Evolutionary conservation across 1,139 yeast species (phyloP), one percentile per base, ranked within the genome.

Genomic region (Geotrichum cucujoidarum): DNA sequence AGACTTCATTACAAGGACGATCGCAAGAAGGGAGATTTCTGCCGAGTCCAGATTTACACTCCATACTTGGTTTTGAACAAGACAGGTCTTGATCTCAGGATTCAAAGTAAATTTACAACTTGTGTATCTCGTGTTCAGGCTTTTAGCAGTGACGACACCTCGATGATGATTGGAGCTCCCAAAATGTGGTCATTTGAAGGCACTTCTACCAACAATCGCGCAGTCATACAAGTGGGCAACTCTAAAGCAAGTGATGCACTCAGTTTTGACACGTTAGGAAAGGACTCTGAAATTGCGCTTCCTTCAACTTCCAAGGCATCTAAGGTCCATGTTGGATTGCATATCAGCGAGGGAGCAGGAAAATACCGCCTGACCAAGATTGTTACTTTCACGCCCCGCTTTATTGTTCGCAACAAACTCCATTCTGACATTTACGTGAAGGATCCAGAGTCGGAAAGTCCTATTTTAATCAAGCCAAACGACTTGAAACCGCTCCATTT

Each of bases 261-360:
- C 40, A 83, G 95, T 64, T 80, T 92, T 59, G 97, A 90, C 62
- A 95, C 95, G 1, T 76, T 92, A 52, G 98, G 98, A 0, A 94
- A 88, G 57, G 71, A 81, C 0, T 75, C 77, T 42, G 95, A 88
- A 47, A 74, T 83, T 2, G 72, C 72, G 10, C 75, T 87, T 36
- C 80, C 79, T 2, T 57, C 83, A 1, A 71, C 72, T 33, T 78
- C 78, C 14, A 76, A 74, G 51, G 82, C 77, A 50, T 64, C 77
- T n/a, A 33, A 44, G 58, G 77, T 80, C 54, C 80, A 84, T 60
- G 69, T 90, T 18, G 97, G 97, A n/a, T 67, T 90, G 17, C 72
- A 78, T 18, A 76, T 90, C 7, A 66, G 75, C 0, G 97, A 90
- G 57, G 98, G 97, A 13, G 80, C 78, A 57, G 97, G 97, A 2